These are phyloP conservation scores for Besnoitia besnoiti DNA, from an alignment of 169 alveolate genomes.

Conservation along the genomic window DNA sequence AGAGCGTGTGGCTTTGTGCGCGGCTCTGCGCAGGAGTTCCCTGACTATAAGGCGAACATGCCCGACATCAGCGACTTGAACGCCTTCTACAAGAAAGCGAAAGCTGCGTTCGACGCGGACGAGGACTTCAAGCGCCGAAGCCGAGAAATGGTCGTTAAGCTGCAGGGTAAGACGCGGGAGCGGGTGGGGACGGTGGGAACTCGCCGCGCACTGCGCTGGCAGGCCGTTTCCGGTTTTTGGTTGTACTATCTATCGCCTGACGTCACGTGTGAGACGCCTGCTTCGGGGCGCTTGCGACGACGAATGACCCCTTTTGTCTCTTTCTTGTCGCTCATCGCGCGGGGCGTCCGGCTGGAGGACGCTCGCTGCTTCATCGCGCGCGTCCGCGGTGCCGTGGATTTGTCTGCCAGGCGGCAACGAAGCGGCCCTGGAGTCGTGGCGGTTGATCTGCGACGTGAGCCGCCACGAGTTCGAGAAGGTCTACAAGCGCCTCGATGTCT, in stretches of 20 bases:
- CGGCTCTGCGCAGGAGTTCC: slow-evolving; percentile 77
- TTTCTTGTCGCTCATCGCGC: neutral
- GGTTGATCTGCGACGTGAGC: slow-evolving; percentile 88
- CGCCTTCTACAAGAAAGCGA: slow-evolving; percentile 95
- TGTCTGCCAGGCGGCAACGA: slow-evolving; percentile 60
- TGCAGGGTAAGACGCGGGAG: slow-evolving; percentile 83
- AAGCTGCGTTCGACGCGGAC: slow-evolving; percentile 87
- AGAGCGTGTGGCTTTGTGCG: neutral
- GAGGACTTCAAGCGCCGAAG: slow-evolving; percentile 88
- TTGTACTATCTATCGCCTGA: too few relatives aligned
- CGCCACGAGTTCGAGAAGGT: slow-evolving; percentile 81
- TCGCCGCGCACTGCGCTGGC: neutral
- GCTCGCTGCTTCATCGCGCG: too few relatives aligned
- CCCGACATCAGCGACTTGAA: slow-evolving; percentile 95
- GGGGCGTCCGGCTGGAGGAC: too few relatives aligned
- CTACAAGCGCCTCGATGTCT: slow-evolving; percentile 87
- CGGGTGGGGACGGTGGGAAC: neutral
- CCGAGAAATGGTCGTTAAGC: slow-evolving; percentile 86
- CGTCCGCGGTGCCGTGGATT: too few relatives aligned
- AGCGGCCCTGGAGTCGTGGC: slow-evolving; percentile 85
- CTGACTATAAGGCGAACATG: slow-evolving; percentile 89
- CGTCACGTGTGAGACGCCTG: too few relatives aligned
- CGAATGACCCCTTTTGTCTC: neutral
- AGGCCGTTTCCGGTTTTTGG: too few relatives aligned
- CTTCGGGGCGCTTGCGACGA: too few relatives aligned